Percentiles rank a stretch among this genome's conserved stretches.
phyloP scores from a whole-genome alignment of 352 stramenopile species.

The Phytophthora hibernalis region DNA sequence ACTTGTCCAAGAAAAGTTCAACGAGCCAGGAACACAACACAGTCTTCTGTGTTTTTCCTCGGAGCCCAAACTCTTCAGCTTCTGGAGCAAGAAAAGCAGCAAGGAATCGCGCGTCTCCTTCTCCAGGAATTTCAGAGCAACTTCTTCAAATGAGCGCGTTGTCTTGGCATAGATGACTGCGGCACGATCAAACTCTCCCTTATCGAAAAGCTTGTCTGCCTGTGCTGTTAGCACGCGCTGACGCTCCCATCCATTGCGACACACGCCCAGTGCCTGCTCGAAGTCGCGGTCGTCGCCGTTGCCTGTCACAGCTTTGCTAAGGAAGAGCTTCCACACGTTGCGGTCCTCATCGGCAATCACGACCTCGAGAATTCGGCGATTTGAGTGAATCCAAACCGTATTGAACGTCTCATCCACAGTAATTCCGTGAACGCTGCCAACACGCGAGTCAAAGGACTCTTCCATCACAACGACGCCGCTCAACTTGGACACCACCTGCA shows the following conservation, averaged over 20 bases:
- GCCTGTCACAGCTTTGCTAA: slow-evolving; percentile 87
- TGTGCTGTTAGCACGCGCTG: slow-evolving; percentile 90
- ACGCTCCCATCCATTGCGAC: slow-evolving; percentile 79
- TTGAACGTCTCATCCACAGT: slow-evolving; percentile 81
- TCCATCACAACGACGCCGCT: slow-evolving; percentile 89
- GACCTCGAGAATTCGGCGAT: slow-evolving; percentile 81
- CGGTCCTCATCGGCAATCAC: slow-evolving; percentile 90
- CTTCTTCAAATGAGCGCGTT: slow-evolving; percentile 90
- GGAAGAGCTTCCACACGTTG: slow-evolving; percentile 92
- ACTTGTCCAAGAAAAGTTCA: slow-evolving; percentile 93
- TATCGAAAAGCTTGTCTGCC: slow-evolving; percentile 92
- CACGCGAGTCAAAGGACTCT: slow-evolving; percentile 79
- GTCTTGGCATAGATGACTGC: slow-evolving; percentile 92
- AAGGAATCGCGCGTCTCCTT: slow-evolving; percentile 83
- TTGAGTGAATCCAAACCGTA: slow-evolving; percentile 86
- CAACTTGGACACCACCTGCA: slow-evolving; percentile 90
- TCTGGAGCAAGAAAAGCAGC: slow-evolving; percentile 89
- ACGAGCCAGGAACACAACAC: slow-evolving; percentile 94
- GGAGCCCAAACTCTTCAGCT: slow-evolving; percentile 79
- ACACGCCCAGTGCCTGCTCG: slow-evolving; percentile 87
- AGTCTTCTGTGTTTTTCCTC: slow-evolving; percentile 93
- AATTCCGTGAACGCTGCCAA: slow-evolving; percentile 74
- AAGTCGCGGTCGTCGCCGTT: slow-evolving; percentile 86
- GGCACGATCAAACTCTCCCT: slow-evolving; percentile 84
- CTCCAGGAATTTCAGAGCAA: slow-evolving; percentile 93